Base-by-base conservation (phyloP, 495 filamentous ascomycete species). In the Hyphodiscus hymeniophilus region DNA sequence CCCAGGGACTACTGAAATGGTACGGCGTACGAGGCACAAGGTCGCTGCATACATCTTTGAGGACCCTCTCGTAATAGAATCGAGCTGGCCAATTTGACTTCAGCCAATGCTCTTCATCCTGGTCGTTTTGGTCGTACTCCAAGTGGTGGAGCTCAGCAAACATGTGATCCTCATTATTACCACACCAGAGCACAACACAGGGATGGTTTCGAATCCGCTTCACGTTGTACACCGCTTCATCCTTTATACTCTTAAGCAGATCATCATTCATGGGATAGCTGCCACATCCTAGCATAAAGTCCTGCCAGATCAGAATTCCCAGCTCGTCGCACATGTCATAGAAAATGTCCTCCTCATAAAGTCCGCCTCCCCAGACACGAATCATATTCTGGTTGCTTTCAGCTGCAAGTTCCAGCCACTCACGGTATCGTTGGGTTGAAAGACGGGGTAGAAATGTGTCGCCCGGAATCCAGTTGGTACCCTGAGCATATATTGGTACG, bases 121-220 rank as follows among this genome's bases (percentile, higher is more conserved):
- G 15, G 24, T 48, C 24, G 20, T 2, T 23, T 5, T 28, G 18
- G 18, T 48, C 34, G 30, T 48, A 48, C 30, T 26, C 15, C 13
- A 28, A 8, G 7, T 40, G 17, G 33, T 15, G 30, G 2, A 15
- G n/a, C 10, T 38, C 34, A 13, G 17, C 17, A 32, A 38, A 38
- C 23, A 23, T n/a, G 33, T 48, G 39, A 23, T 48, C 34, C 22
- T 48, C 45, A 23, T 48, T 95, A 64, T 94, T 94, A 18, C 89
- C 89, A 7, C 81, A 84, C 54, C 76, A 92, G 42, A 95, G 80
- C 21, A 90, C 84, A 55, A 95, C 81, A n/a, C 77, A 84, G 0
- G 89, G 86, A 57, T 94, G 90, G 53, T 90, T 84, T 17, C 86
- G 75, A 8, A 95, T 66, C 13, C 80, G 64, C 44, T 76, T 78